A percentile compares a stretch with the other conserved stretches of the same genome.
phyloP scores from a whole-genome alignment of 202 grass and related monocot species.

The Hordeum pubiflorum region DNA sequence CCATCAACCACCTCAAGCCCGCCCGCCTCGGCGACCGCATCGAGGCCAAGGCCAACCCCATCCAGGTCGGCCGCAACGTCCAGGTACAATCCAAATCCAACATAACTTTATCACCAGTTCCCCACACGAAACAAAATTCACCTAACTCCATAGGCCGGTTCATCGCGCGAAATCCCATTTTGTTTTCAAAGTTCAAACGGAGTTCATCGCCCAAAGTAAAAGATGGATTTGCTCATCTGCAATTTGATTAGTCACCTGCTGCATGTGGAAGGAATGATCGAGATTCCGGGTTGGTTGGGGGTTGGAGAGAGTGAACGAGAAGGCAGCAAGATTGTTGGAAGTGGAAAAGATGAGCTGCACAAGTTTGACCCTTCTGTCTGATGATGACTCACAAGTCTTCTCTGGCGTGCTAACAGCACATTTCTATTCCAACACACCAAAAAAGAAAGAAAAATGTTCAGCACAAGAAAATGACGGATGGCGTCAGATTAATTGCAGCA shows the following conservation, averaged over 20 bases:
- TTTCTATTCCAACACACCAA: neutral
- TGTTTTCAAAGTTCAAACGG: neutral
- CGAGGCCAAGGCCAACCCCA: constrained; percentile 41
- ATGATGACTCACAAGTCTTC: neutral
- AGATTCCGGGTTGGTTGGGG: neutral
- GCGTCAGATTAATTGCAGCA: neutral
- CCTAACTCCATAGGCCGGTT: no score
- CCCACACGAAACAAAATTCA: neutral
- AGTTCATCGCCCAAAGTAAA: neutral
- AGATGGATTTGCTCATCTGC: neutral
- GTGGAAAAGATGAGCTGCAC: neutral
- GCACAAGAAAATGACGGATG: neutral
- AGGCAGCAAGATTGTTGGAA: neutral
- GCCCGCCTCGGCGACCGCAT: constrained; percentile 61
- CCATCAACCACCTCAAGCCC: constrained; percentile 65
- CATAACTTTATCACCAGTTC: neutral
- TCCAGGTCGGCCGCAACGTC: constrained; percentile 58
- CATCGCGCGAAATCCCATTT: neutral
- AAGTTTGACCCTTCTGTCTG: neutral
- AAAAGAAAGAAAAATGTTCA: neutral
- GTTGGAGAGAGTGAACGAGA: neutral
- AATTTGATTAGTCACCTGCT: neutral
- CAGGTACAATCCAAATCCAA: constrained; percentile 33
- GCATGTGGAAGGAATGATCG: neutral
- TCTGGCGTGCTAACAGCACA: neutral